phyloP scores from a whole-genome alignment of 441 rosid species.

The Populus trichocarpa region DNA sequence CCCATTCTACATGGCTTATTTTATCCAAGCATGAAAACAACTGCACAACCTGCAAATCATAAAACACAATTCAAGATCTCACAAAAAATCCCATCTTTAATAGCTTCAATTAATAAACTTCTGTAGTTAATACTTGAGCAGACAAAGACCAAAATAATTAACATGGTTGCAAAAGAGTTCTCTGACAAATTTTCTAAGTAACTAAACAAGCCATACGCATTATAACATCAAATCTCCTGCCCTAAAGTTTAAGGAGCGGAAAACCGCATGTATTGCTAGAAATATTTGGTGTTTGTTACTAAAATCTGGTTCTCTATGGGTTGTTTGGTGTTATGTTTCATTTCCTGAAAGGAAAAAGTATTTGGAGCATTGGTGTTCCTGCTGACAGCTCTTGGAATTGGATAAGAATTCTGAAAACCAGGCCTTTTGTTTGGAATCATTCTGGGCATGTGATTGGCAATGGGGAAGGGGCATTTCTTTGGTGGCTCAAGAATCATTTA shows the following conservation, averaged over 20 bases:
- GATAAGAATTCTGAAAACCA: neutral
- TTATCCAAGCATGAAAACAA: slow-evolving; percentile 97
- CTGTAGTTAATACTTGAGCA: neutral
- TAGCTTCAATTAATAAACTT: neutral
- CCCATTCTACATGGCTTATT: slow-evolving; percentile 98
- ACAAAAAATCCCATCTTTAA: neutral
- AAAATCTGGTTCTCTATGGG: neutral
- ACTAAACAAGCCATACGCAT: too few relatives aligned
- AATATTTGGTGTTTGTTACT: neutral
- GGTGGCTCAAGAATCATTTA: neutral
- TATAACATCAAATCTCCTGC: too few relatives aligned
- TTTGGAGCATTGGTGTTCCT: neutral
- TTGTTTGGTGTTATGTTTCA: neutral
- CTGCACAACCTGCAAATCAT: slow-evolving; percentile 78
- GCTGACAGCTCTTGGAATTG: neutral
- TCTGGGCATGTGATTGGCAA: neutral
- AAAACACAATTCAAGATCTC: slow-evolving; percentile 8
- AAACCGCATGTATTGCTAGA: neutral
- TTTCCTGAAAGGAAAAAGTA: neutral
- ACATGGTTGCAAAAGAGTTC: neutral
- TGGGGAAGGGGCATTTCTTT: neutral
- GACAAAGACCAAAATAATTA: neutral
- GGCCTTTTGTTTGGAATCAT: neutral
- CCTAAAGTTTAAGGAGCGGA: neutral
- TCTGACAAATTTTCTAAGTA: too few relatives aligned